Evolutionary conservation across 2,329 filamentous ascomycete species (phyloP).

Genomic region (Phoma sp.): DNA sequence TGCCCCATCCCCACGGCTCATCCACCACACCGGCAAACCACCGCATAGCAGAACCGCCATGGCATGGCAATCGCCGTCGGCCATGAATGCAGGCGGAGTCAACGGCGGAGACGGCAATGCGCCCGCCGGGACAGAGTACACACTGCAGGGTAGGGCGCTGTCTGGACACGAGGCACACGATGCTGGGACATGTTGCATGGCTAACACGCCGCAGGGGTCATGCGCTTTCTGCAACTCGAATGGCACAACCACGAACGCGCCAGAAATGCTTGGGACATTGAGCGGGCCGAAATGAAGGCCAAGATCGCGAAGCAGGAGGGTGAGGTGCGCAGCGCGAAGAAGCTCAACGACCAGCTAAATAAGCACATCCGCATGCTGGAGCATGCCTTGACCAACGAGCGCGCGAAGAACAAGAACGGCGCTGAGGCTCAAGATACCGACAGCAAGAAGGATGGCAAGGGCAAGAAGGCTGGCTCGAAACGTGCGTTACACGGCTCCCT

Average conservation of each 20-base stretch:
- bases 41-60: conserved; percentile 52
- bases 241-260: conserved; percentile 99
- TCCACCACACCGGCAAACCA: conserved; percentile 31
- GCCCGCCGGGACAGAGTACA: conserved; percentile 72
- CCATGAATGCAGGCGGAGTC: conserved; percentile 63
- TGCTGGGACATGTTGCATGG: conserved; percentile 7
- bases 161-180: conserved; percentile 9
- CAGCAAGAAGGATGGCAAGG: conserved; percentile 47
- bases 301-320: conserved; percentile 95
- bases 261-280: conserved; percentile 98
- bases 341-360: conserved; percentile 84
- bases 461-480: conserved; percentile 38
- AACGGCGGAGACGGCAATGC: conserved; percentile 56
- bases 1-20: conserved; percentile 34
- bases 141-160: conserved; percentile 65
- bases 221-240: conserved; percentile 98
- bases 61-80: conserved; percentile 74
- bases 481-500: conserved; percentile 21
- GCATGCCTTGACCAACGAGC: conserved; percentile 82
- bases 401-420: conserved; percentile 67
- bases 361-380: conserved; percentile 92
- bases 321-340: conserved; percentile 82
- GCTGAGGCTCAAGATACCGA: conserved; percentile 57
- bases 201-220: conserved; percentile 71
- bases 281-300: conserved; percentile 98